These are phyloP conservation scores for Candida vartiovaarae DNA, from an alignment of 805 yeast genomes.

Conservation along the genomic window DNA sequence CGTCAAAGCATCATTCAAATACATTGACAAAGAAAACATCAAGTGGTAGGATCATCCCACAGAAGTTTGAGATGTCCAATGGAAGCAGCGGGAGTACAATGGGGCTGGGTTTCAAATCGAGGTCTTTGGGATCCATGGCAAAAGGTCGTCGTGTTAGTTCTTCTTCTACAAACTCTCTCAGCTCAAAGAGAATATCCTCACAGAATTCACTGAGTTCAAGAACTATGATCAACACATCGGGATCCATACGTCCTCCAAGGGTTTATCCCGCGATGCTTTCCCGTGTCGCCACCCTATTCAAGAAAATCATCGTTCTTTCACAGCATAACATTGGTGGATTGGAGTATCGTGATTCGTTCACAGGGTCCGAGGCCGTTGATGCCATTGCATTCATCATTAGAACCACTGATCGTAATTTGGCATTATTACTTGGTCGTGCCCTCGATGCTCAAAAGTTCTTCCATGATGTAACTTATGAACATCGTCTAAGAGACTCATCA, in stretches of 20 bases:
- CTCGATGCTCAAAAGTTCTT: conserved; percentile 91
- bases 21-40: conserved; percentile 29
- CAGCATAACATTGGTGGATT: conserved; percentile 86
- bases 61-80: conserved; percentile 32
- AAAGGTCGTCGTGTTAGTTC: conserved; percentile 21
- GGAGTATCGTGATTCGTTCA: conserved; percentile 86
- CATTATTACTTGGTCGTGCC: conserved; percentile 81
- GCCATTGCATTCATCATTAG: conserved; percentile 77
- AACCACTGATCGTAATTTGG: conserved; percentile 87
- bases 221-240: conserved; percentile 38
- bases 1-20: conserved; percentile 27
- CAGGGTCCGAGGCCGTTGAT: conserved; percentile 92
- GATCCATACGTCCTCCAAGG: conserved; percentile 40
- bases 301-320: conserved; percentile 59
- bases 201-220: conserved; percentile 24
- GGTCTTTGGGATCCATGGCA: conserved; percentile 36
- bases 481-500: conserved; percentile 79
- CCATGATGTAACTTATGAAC: conserved; percentile 94
- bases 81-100: conserved; percentile 4
- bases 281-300: conserved; percentile 72
- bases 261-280: conserved; percentile 90
- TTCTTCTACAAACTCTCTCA: conserved; percentile 13
- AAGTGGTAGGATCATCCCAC: conserved; percentile 40
- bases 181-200: conserved; percentile 20
- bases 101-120: conserved; percentile 36